Evolutionary conservation across 306 rosid genomes (phyloP).

Genomic region (Castanea crenata): DNA sequence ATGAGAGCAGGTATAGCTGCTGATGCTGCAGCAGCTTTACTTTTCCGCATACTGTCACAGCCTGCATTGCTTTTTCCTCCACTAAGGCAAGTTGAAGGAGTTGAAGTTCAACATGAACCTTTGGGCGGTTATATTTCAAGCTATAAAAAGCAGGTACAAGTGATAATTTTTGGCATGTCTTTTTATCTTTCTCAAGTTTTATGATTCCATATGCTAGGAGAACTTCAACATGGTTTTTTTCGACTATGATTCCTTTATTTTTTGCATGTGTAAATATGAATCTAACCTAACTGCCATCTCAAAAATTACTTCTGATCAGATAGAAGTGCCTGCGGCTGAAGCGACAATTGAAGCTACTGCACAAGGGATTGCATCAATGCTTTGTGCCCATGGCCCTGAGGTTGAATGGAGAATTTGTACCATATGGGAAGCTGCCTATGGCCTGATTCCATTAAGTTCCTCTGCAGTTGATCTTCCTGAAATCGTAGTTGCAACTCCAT

Average conservation of each 20-base stretch:
- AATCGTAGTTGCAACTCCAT: slow-evolving; percentile 85
- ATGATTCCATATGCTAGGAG: neutral
- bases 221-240: neutral
- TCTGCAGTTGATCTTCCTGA: slow-evolving; percentile 97
- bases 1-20: slow-evolving; percentile 98
- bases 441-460: slow-evolving; percentile 91
- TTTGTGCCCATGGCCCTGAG: slow-evolving; percentile 98
- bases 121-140: slow-evolving; percentile 71
- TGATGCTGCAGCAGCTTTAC: slow-evolving; percentile 98
- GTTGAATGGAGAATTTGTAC: slow-evolving; percentile 99
- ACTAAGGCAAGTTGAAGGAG: slow-evolving; percentile 88
- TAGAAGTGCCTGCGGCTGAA: slow-evolving; percentile 90
- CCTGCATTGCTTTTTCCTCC: slow-evolving; percentile 98
- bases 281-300: slow-evolving; percentile 11
- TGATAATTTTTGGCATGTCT: neutral
- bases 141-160: slow-evolving; percentile 82
- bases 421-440: slow-evolving; percentile 99
- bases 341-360: slow-evolving; percentile 98
- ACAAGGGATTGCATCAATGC: slow-evolving; percentile 98
- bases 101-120: slow-evolving; percentile 81
- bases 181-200: neutral
- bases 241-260: neutral
- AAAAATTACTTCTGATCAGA: slow-evolving; percentile 44
- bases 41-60: slow-evolving; percentile 92
- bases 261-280: neutral